Conservation (phyloP, 768 basidiomycete genomes). For the Tephrocybe sp. region DNA sequence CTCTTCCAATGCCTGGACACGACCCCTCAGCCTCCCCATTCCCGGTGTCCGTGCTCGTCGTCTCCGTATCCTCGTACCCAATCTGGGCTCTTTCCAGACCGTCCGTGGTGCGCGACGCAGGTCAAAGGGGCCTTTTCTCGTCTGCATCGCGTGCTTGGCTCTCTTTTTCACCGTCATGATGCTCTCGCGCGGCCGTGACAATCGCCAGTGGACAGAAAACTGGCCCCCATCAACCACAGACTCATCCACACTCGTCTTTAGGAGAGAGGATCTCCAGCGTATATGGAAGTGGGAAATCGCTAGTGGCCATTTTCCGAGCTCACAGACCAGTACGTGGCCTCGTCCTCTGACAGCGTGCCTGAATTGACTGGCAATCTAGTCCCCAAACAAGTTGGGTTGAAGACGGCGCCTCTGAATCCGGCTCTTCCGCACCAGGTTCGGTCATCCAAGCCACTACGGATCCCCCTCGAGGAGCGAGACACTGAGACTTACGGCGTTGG, state of each 20-base stretch:
- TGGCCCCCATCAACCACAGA: slow-evolving; percentile 39
- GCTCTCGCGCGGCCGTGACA: slow-evolving; percentile 41
- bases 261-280: slow-evolving; percentile 69
- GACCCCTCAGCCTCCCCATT: slow-evolving; percentile 57
- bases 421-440: slow-evolving; percentile 56
- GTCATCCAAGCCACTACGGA: slow-evolving; percentile 47
- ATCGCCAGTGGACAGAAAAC: slow-evolving; percentile 42
- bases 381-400: slow-evolving; percentile 61
- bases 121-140: slow-evolving; percentile 54
- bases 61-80: slow-evolving; percentile 59
- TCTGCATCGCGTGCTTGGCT: slow-evolving; percentile 51
- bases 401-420: slow-evolving; percentile 59
- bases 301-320: slow-evolving; percentile 87
- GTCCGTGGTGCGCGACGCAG: slow-evolving; percentile 46
- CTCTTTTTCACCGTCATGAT: slow-evolving; percentile 50
- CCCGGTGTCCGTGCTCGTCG: slow-evolving; percentile 58
- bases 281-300: slow-evolving; percentile 95
- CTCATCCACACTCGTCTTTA: slow-evolving; percentile 69
- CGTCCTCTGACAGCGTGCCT: neutral
- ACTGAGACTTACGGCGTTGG: slow-evolving; percentile 67
- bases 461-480: slow-evolving; percentile 41
- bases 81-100: slow-evolving; percentile 45
- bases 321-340: slow-evolving; percentile 54
- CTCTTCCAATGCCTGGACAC: slow-evolving; percentile 41
- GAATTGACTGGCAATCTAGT: slow-evolving; percentile 38